Percentiles rank a stretch among this genome's conserved stretches.
Evolutionary conservation across 495 filamentous ascomycete species (phyloP).

Genomic region (Paragyromitra xinjiangensis): DNA sequence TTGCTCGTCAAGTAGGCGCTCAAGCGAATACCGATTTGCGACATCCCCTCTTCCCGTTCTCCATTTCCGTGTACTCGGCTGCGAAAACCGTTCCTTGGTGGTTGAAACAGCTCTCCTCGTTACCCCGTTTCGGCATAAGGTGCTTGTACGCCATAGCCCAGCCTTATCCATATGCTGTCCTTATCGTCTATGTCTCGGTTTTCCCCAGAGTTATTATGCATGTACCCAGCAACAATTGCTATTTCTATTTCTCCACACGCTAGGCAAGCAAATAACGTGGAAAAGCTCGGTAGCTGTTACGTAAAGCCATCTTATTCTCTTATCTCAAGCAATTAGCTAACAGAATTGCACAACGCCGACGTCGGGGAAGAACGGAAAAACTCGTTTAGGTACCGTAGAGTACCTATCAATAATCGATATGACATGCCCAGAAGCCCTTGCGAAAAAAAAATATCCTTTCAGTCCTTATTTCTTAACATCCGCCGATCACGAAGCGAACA

Average conservation of each 20-base stretch:
- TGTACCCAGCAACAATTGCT: background rate
- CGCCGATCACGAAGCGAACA: slow-evolving; percentile 9
- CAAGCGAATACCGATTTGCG: background rate
- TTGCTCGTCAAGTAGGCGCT: background rate
- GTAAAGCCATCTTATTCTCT: slow-evolving; percentile 21
- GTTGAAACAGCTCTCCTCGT: slow-evolving; percentile 14
- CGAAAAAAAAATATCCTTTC: background rate
- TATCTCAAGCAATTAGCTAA: slow-evolving; percentile 46
- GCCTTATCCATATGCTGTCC: slow-evolving; percentile 11
- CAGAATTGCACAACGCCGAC: slow-evolving; percentile 2
- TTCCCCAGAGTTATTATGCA: slow-evolving; percentile 4
- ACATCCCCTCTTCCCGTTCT: background rate
- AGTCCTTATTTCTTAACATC: slow-evolving; percentile 6
- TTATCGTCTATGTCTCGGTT: slow-evolving; percentile 17
- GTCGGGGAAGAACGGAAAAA: slow-evolving; percentile 21
- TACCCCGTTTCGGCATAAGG: slow-evolving; percentile 29
- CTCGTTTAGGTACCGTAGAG: slow-evolving; percentile 1
- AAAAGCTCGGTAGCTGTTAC: slow-evolving; percentile 9
- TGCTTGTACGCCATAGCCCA: background rate
- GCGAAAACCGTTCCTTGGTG: background rate
- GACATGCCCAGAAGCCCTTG: background rate
- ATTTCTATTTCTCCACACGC: background rate
- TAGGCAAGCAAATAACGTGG: background rate
- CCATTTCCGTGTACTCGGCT: background rate
- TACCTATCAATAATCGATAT: slow-evolving; percentile 17